Base-by-base conservation (phyloP, 2,329 filamentous ascomycete species). In the Pyrenophora graminea region DNA sequence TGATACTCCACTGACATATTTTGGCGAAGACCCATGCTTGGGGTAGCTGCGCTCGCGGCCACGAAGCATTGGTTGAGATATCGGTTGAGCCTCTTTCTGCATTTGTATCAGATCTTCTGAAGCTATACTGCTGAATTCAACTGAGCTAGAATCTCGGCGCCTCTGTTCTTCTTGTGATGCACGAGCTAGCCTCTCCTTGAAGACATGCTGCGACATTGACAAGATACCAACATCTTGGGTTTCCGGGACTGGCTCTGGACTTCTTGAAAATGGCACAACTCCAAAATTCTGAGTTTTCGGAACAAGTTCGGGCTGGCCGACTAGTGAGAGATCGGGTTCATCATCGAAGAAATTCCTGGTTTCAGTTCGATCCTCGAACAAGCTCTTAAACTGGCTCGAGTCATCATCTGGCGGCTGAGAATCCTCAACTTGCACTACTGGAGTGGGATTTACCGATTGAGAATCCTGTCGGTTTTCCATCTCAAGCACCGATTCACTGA, bases 91-190 rank as follows among this genome's bases (percentile, higher is more conserved):
- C 12, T 51, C 43, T 34, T 31, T 43, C 25, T 48, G 39, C 39
- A 56, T 43, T 6, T 54, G 41, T 4, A 41, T 37, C 4, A 61
- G 25, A 1, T 53, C 58, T 5, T 62, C 58, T 9, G 58, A 61
- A 12, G 37, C 25, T 2, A 62, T 49, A 6, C 23, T 51, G 10
- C 51, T 58, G 4, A 64, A 13, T 1, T 55, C 58, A 2, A 48
- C 41, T n/a, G 36, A 40, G 17, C 41, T 42, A 4, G 48, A 45
- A 1, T 37, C 19, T 2, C 33, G 41, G 23, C 19, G 17, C 4
- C 19, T 33, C 6, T 7, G 2, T 7, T 53, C 30, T 4, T 36
- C 12, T 19, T 27, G 46, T 17, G 43, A 10, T 12, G 30, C 23
- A 32, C 43, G 40, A 17, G 5, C 32, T n/a, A 34, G 30, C 2